Base-by-base conservation (phyloP, 1,284 basidiomycete genomes). In the Ceratobasidium sp. region DNA sequence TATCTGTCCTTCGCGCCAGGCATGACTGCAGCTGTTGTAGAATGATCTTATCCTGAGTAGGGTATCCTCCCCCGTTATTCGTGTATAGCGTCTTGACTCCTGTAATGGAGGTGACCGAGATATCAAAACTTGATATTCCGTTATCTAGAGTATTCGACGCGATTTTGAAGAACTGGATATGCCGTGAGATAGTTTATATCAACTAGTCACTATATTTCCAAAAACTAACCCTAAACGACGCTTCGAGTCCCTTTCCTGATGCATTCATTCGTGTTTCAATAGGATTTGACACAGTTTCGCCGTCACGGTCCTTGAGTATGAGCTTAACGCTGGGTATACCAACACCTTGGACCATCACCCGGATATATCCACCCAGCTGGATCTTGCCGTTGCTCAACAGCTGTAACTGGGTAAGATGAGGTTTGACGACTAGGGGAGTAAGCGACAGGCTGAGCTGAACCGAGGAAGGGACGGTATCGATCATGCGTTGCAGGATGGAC, bases 381-480 rank as follows among this genome's bases (percentile, higher is more conserved):
- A 59, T 13, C 26, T 59, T 59, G 57, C 57, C 57, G 28, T 28
- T 59, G 2, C 38, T 59, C 26, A 59, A 33, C 1, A 59, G 57
- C 10, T 59, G 57, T 15, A 59, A 33, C 10, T 59, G 57, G 28
- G 33, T 10, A 10, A 26, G 57, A 33, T 59, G 20, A 9, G 57
- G 57, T n/a, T 59, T 59, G 23, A 59, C 57, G 10, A n/a, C 38
- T 38, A 33, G 57, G 28, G 57, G 57, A 0, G 26, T 13, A 26
- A 59, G 57, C 28, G 26, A 3, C 23, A 2, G 57, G 38, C 57
- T 59, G 26, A 59, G 57, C 10, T 12, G 28, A 33, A 59, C 57
- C 12, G 57, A 33, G 57, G 57, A 28, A 13, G 57, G 57, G 57
- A 59, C 57, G 57, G 57, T 59, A 33, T 59, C 57, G n/a, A 59